These are phyloP conservation scores for Schwanniomyces vanrijiae DNA, from an alignment of 805 yeast species.

Conservation along the genomic window DNA sequence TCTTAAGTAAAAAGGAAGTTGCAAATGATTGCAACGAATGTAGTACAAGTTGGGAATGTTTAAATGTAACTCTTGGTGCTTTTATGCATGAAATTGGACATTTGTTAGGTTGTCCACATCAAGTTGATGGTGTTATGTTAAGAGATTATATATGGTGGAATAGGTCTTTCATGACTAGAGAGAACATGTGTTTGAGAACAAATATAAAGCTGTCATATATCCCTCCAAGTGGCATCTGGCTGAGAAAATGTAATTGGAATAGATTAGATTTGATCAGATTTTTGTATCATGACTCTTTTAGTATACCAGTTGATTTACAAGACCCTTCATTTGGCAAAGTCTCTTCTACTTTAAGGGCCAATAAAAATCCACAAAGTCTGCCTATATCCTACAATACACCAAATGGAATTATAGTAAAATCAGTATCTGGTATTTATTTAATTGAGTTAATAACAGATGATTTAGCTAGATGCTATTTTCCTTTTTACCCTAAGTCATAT, in stretches of 20 bases:
- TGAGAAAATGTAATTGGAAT: slow-evolving; percentile 84
- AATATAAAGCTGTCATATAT: slow-evolving; percentile 43
- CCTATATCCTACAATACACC: slow-evolving; percentile 25
- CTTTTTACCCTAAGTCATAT: slow-evolving; percentile 54
- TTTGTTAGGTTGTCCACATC: slow-evolving; percentile 87
- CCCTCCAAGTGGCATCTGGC: slow-evolving; percentile 38
- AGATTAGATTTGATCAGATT: slow-evolving; percentile 76
- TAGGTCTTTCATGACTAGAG: slow-evolving; percentile 77
- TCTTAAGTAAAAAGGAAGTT: slow-evolving; percentile 62
- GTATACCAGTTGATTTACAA: slow-evolving; percentile 61
- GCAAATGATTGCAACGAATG: slow-evolving; percentile 88
- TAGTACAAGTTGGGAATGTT: slow-evolving; percentile 87
- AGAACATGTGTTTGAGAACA: slow-evolving; percentile 56
- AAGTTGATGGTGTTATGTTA: slow-evolving; percentile 85
- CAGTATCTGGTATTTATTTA: slow-evolving; percentile 69
- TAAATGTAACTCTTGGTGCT: slow-evolving; percentile 85
- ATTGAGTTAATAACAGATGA: slow-evolving; percentile 67
- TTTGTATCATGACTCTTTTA: slow-evolving; percentile 76
- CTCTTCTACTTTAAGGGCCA: slow-evolving; percentile 29
- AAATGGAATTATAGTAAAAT: slow-evolving; percentile 35
- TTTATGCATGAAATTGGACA: slow-evolving; percentile 97
- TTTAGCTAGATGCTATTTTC: slow-evolving; percentile 56
- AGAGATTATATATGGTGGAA: slow-evolving; percentile 81
- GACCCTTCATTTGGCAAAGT: slow-evolving; percentile 41
- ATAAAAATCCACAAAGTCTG: slow-evolving; percentile 5